A percentile compares a stretch with the other conserved stretches of the same genome.
These are phyloP conservation scores for Fusarium coffeatum DNA, from an alignment of 2,329 filamentous ascomycete genomes.

Conservation along the genomic window DNA sequence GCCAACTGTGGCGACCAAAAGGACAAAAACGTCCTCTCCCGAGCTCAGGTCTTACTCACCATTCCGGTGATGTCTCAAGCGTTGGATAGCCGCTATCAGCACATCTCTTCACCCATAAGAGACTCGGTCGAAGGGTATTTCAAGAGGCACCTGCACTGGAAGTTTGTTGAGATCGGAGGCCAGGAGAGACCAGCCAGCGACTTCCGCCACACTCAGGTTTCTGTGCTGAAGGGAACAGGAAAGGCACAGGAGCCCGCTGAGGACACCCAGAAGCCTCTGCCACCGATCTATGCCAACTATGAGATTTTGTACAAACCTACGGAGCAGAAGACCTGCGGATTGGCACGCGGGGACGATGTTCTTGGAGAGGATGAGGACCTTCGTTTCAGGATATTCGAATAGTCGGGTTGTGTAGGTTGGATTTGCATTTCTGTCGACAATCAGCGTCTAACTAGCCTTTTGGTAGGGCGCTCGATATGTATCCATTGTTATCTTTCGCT, in stretches of 20 bases:
- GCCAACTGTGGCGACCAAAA: no score
- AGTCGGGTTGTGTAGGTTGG: no score
- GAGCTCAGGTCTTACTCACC: no score
- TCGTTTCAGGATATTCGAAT: neutral
- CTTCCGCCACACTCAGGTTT: neutral
- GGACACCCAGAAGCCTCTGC: neutral
- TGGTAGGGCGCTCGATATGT: no score
- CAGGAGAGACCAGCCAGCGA: neutral
- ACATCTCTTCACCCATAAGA: no score
- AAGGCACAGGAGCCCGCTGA: neutral
- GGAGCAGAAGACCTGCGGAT: neutral
- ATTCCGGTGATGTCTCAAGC: no score
- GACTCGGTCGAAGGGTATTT: no score
- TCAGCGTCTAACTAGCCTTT: neutral
- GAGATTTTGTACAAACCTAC: neutral
- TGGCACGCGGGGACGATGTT: neutral
- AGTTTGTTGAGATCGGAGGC: neutral
- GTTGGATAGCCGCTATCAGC: no score
- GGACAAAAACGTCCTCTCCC: no score
- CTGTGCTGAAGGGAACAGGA: neutral
- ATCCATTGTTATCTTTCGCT: neutral
- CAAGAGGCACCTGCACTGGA: no score
- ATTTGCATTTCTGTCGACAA: no score
- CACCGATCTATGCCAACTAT: neutral
- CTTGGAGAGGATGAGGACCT: neutral